Evolutionary conservation across 2,329 filamentous ascomycete species (phyloP), one percentile per base, ranked within the genome.

Genomic region (Graphilbum ipis-grandicollis): DNA sequence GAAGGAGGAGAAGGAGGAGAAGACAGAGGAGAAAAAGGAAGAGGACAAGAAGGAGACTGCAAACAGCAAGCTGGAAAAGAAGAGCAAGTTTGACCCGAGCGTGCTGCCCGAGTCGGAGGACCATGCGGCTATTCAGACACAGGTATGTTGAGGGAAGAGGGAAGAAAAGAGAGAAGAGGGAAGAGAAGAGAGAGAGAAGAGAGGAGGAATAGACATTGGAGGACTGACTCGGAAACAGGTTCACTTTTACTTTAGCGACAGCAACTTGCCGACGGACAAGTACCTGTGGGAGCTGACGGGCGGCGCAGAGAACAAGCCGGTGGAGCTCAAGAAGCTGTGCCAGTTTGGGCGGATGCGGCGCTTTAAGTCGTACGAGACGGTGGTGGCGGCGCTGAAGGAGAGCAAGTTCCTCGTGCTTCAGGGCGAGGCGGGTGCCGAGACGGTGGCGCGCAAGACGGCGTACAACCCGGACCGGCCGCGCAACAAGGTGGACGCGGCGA

Each of bases 271-370:
- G 36, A 75, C 74, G 50, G 92, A 98, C 59, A 80, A 84, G 55
- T 93, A 83, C 62, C 69, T 98, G 47, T 81, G 85, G 63, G 66
- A 74, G 44, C 66, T 76, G 50, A 80, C 83, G 38, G 79, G 76
- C 29, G 88, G 88, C 39, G 65, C 71, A 45, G 68, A 79, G 50
- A 93, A 94, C 65, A 79, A 80, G 56, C 70, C 86, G 31, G 76
- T 98, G 28, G 64, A 76, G 18, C 65, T 98, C 47, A 75, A 76
- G 50, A 70, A 76, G 43, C 74, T 98, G 46, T 74, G 77, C 65
- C 75, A 64, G 36, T 98, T 98, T 69, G 88, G 86, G 62, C 85
- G 92, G 56, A 98, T 98, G 92, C 79, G 75, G 47, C 80, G 78
- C 50, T 98, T 96, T 71, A 76, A 90, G 60, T 83, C 84, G 31